Evolutionary conservation across 257 asterid genomes (phyloP).

Genomic region (Solanum phureja): DNA sequence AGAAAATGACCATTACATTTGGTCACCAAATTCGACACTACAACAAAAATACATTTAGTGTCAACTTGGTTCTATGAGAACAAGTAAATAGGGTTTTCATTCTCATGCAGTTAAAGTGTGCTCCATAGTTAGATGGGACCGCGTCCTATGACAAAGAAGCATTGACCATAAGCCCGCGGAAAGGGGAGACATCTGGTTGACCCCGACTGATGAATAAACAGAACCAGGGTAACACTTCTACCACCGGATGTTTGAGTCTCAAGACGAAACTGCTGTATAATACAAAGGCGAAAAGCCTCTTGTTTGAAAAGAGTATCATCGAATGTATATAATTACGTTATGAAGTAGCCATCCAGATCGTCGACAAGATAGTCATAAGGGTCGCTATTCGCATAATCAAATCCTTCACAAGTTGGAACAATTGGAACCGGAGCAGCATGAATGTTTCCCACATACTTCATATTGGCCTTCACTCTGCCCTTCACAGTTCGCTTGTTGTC

Average conservation of each 20-base stretch:
- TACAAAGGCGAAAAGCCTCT: constrained; percentile 12
- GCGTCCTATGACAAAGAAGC: constrained; percentile 21
- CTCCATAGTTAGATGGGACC: constrained; percentile 23
- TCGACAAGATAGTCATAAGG: constrained; percentile 53
- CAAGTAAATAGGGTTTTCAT: not conserved
- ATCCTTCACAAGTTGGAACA: constrained; percentile 23
- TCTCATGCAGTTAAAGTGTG: constrained; percentile 19
- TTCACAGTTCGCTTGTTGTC: constrained; percentile 27
- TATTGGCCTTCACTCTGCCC: constrained; percentile 14
- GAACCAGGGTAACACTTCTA: not conserved
- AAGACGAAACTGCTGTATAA: constrained; percentile 14
- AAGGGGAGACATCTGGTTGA: not conserved
- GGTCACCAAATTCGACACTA: not conserved
- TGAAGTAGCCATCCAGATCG: constrained; percentile 41
- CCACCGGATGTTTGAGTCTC: not conserved
- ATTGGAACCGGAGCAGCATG: constrained; percentile 4
- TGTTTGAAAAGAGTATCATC: constrained; percentile 12
- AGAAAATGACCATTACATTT: not conserved
- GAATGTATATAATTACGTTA: constrained; percentile 8
- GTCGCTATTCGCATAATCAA: constrained; percentile 27
- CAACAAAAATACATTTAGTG: not conserved
- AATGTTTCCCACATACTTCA: constrained; percentile 10
- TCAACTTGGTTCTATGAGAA: not conserved
- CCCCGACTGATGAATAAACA: not conserved
- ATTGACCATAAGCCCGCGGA: constrained; percentile 22